Conservation (phyloP, 768 basidiomycete genomes). For the Hirschioporus abietinus region DNA sequence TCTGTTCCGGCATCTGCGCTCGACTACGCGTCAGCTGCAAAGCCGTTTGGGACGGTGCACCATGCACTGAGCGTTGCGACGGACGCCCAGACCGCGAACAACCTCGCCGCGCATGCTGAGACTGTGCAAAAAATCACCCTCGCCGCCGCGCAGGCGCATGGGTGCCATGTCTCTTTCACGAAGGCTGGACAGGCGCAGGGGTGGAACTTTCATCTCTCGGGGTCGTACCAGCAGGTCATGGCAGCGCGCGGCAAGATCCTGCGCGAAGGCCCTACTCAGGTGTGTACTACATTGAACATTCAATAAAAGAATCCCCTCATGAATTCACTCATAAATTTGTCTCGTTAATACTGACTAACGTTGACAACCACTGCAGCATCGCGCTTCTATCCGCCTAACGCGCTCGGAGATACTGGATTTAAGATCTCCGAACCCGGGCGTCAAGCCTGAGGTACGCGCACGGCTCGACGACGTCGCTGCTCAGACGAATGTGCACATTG, state of each 20-base stretch:
- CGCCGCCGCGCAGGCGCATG: conserved; percentile 75
- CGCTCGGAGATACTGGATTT: conserved; percentile 92
- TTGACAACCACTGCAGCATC: conserved; percentile 46
- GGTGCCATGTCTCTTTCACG: conserved; percentile 78
- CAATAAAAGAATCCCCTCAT: too few species aligned
- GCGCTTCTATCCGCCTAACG: conserved; percentile 82
- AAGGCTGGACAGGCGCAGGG: conserved; percentile 63
- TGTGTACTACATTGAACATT: conserved; percentile 28
- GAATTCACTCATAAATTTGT: conserved; percentile 7
- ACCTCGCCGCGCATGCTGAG: conserved; percentile 42
- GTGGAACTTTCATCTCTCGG: conserved; percentile 90
- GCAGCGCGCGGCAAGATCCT: conserved; percentile 81
- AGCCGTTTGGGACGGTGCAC: conserved; percentile 17
- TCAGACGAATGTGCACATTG: conserved; percentile 88
- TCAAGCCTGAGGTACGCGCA: conserved; percentile 78
- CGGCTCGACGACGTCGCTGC: conserved; percentile 92
- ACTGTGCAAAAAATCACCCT: conserved; percentile 74
- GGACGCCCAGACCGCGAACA: conserved; percentile 26
- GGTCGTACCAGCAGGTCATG: conserved; percentile 91
- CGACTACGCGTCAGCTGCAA: conserved; percentile 42
- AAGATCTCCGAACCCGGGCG: conserved; percentile 66
- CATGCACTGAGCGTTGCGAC: conserved; percentile 42
- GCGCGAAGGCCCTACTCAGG: conserved; percentile 85
- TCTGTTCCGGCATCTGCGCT: conserved; percentile 45
- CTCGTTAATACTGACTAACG: conserved; percentile 11